Base-by-base conservation (phyloP, 2,329 filamentous ascomycete genomes). In the Beauveria rudraprayagi region DNA sequence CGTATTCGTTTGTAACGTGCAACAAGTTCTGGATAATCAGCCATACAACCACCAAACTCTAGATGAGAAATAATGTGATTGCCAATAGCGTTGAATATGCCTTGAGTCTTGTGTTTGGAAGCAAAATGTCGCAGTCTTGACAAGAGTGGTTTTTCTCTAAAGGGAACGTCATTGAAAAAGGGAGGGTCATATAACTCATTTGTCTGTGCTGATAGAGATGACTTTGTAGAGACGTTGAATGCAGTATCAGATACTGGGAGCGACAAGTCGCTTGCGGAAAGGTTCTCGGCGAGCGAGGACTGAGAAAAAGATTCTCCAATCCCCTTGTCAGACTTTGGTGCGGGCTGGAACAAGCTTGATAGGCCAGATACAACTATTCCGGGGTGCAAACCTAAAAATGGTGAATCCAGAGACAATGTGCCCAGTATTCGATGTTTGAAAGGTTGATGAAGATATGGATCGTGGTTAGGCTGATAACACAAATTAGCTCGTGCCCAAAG, bases 321-420 rank as follows among this genome's bases (percentile, higher is more conserved):
- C 14, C 63, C 63, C 17, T 37, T 61, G 28, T 48, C 46, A 40
- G 48, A 9, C 43, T 66, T 68, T 16, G 76, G 70, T 11, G 77
- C 72, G 3, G 78, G 72, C 41, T 79, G 76, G 72, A 96, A 94
- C 11, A 96, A 79, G 69, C 90, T 93, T 2, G 86, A 83, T 59
- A 96, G 82, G 2, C 92, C 91, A 43, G 89, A 89, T n/a, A 86
- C 83, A 47, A 96, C 83, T 47, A 97, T 89, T 6, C 92, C 90
- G 1, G 91, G 92, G 72, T 97, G 91, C 70, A 97, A 88, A 3
- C 92, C 92, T 6, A 96, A 78, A 62, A 95, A 91, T 0, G 92
- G 92, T 0, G 90, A 89, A 72, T 97, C 92, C 54, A 96, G 87
- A 61, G 89, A 90, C 61, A 97, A 79, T 5, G 87, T 87, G 0